phyloP scores from a whole-genome alignment of 2,329 filamentous ascomycete species.

The Colletotrichum eleusines region DNA sequence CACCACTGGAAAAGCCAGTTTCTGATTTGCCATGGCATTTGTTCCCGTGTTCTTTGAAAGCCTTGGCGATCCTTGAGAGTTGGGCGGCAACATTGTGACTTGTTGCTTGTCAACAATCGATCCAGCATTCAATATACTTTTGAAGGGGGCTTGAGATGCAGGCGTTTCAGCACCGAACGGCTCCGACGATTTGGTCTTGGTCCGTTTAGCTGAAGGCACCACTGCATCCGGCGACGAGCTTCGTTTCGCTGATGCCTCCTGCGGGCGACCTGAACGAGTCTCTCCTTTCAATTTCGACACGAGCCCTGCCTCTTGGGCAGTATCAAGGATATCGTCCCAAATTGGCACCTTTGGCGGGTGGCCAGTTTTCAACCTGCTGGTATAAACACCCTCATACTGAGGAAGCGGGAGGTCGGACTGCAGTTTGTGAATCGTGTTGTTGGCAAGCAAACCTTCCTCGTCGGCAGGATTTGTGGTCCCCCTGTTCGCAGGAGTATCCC shows the following conservation, averaged over 20 bases:
- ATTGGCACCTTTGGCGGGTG: conserved; percentile 54
- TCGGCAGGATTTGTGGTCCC: background rate
- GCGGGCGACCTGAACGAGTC: background rate
- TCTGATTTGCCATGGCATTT: conserved; percentile 51
- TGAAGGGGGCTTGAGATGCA: background rate
- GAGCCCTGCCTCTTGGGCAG: conserved; percentile 56
- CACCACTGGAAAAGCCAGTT: conserved; percentile 77
- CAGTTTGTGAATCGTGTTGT: conserved; percentile 43
- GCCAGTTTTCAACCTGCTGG: conserved; percentile 57
- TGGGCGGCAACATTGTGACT: conserved; percentile 14
- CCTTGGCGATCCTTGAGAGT: conserved; percentile 20
- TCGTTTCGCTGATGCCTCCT: conserved; percentile 17
- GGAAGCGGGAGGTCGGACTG: conserved; percentile 16
- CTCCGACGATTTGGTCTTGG: background rate
- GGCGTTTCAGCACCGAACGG: background rate
- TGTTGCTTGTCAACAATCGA: background rate
- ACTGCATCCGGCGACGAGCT: conserved; percentile 9
- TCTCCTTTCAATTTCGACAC: conserved; percentile 46
- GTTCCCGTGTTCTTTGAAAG: conserved; percentile 23
- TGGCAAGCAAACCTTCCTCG: background rate
- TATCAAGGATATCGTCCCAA: conserved; percentile 53
- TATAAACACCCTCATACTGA: conserved; percentile 53
- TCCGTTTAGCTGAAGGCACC: conserved; percentile 20
- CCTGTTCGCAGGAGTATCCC: no score
- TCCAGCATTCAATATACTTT: background rate